Conservation (phyloP, 495 filamentous ascomycete species). For the Symbiotaphrina buchneri region DNA sequence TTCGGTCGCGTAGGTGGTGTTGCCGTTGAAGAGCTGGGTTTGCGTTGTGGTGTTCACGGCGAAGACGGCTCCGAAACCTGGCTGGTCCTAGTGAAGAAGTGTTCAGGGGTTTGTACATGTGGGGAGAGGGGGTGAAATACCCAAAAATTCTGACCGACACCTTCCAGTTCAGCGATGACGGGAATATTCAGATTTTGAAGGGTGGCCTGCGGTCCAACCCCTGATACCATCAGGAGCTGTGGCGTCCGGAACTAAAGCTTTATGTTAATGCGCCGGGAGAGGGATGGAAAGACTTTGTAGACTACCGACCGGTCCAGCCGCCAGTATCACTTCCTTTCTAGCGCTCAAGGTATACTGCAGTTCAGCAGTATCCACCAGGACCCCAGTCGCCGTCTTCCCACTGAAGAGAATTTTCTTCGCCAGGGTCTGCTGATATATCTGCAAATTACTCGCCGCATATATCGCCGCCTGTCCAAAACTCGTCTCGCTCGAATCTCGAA, state of each 20-base stretch:
- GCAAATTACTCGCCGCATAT: slow-evolving; percentile 7
- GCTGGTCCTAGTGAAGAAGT: slow-evolving; percentile 12
- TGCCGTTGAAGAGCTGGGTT: slow-evolving; percentile 10
- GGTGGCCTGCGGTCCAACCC: slow-evolving; percentile 18
- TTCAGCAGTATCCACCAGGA: slow-evolving; percentile 16
- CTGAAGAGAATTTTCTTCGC: slow-evolving; percentile 23
- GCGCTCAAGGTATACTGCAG: slow-evolving; percentile 19
- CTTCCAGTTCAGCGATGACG: slow-evolving; percentile 17
- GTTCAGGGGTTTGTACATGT: not conserved
- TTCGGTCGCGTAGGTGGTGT: slow-evolving; percentile 4
- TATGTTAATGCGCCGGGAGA: no score
- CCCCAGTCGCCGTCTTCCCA: slow-evolving; percentile 22
- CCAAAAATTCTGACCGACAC: slow-evolving; percentile 23
- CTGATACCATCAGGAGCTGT: slow-evolving; percentile 29
- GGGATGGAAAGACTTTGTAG: no score
- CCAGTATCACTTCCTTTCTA: slow-evolving; percentile 30
- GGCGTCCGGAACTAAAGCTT: slow-evolving; percentile 18
- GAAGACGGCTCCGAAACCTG: slow-evolving; percentile 10
- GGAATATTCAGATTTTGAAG: slow-evolving; percentile 17
- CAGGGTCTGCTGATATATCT: slow-evolving; percentile 16
- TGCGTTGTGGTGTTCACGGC: slow-evolving; percentile 10
- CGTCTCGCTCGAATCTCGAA: slow-evolving; percentile 17
- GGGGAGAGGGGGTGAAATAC: not conserved
- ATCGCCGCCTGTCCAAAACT: slow-evolving; percentile 15
- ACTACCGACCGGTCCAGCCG: slow-evolving; percentile 29